Evolutionary conservation across 441 rosid genomes (phyloP).

Genomic region (Jatropha multifida): DNA sequence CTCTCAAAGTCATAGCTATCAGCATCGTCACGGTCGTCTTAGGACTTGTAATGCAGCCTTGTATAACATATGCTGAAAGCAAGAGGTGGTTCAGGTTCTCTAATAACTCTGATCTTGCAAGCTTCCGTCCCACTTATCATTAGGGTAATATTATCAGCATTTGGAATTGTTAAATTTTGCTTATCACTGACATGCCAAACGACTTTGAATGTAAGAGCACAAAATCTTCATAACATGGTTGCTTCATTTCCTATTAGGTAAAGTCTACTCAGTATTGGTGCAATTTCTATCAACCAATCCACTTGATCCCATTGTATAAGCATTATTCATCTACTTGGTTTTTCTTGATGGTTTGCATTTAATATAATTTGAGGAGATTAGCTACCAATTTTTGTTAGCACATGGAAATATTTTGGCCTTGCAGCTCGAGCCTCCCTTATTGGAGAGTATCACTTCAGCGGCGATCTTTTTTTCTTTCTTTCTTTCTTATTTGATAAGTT

Average conservation of each 20-base stretch:
- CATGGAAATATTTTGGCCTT: no score
- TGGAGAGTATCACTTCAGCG: no score
- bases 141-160: background rate
- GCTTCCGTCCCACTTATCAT: background rate
- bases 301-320: background rate
- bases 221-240: no score
- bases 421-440: no score
- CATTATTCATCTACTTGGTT: background rate
- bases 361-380: background rate
- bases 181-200: background rate
- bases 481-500: no score
- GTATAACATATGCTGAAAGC: slow-evolving; percentile 39
- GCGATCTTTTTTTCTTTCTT: no score
- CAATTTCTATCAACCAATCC: background rate
- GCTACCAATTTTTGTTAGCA: no score
- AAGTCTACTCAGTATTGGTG: background rate
- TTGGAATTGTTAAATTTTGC: no score
- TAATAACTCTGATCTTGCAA: background rate
- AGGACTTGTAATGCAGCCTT: slow-evolving; percentile 56
- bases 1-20: slow-evolving; percentile 49
- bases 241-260: no score
- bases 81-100: slow-evolving; percentile 55
- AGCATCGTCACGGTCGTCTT: slow-evolving; percentile 42
- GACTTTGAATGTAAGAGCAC: background rate
- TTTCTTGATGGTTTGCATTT: background rate